phyloP scores from a whole-genome alignment of 352 stramenopile genomes.

The Pythium oligandrum region DNA sequence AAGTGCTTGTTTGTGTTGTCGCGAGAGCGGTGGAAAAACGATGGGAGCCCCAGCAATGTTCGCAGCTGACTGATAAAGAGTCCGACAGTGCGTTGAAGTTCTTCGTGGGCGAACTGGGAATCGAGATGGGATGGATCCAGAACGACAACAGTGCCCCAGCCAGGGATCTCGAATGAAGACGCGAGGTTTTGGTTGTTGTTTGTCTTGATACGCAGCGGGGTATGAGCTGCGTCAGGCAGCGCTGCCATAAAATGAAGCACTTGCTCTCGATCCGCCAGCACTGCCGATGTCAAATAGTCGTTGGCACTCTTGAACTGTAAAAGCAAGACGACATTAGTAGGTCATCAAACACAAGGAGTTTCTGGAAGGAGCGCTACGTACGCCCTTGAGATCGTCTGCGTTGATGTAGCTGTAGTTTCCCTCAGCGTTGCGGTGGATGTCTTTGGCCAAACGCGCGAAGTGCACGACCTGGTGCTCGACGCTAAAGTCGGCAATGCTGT shows the following conservation, averaged over 20 bases:
- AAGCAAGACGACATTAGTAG: conserved; percentile 1
- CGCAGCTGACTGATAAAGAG: conserved; percentile 64
- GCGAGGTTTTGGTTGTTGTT: conserved; percentile 8
- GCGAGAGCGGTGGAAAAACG: conserved; percentile 31
- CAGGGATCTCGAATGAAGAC: conserved; percentile 67
- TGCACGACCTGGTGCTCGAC: conserved; percentile 67
- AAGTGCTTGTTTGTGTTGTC: not conserved
- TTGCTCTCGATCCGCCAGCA: conserved; percentile 68
- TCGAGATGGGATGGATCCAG: conserved; percentile 29
- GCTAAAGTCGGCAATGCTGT: conserved; percentile 57
- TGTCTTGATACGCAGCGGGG: conserved; percentile 50
- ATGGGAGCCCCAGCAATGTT: conserved; percentile 49
- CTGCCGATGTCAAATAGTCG: conserved; percentile 57
- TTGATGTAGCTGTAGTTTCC: conserved; percentile 35
- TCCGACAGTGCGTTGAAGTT: conserved; percentile 60
- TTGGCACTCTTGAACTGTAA: conserved; percentile 76
- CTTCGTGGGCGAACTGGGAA: conserved; percentile 2
- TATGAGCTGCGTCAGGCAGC: conserved; percentile 38
- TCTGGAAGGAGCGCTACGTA: conserved; percentile 15
- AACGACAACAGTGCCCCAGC: conserved; percentile 60
- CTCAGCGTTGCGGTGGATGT: conserved; percentile 31
- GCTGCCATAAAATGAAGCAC: conserved; percentile 77
- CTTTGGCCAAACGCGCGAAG: conserved; percentile 57
- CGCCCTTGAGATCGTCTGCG: conserved; percentile 63
- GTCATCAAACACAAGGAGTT: not conserved